Conservation (phyloP, 78 protist genomes). For the Planoprotostelium fungivorum region DNA sequence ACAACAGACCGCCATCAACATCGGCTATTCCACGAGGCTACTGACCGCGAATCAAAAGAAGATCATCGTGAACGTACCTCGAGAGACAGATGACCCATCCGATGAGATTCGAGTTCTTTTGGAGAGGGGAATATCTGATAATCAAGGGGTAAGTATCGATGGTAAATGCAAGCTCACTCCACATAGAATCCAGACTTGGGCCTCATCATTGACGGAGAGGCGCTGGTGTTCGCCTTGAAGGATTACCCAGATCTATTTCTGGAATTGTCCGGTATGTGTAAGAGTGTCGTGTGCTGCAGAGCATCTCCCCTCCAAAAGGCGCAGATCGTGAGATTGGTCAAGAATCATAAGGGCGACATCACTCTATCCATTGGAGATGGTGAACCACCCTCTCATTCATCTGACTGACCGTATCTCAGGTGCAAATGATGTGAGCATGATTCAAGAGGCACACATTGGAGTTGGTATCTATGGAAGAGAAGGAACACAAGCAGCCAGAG, state of each 20-base stretch:
- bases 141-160: not conserved
- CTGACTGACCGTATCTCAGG: not conserved
- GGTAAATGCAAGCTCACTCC: not conserved
- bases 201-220: conserved; percentile 48
- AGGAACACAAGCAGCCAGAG: conserved; percentile 87
- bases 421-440: conserved; percentile 55
- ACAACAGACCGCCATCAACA: conserved; percentile 85
- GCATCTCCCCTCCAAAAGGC: conserved; percentile 88
- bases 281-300: conserved; percentile 80
- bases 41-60: conserved; percentile 4
- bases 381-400: conserved; percentile 82
- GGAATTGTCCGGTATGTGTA: conserved; percentile 41
- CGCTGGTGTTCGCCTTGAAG: conserved; percentile 14
- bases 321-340: conserved; percentile 71
- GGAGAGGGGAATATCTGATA: not conserved
- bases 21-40: conserved; percentile 65
- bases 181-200: not conserved
- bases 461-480: conserved; percentile 89
- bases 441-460: conserved; percentile 77
- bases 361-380: conserved; percentile 90
- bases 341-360: conserved; percentile 4
- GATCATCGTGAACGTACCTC: conserved; percentile 6
- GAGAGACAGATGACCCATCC: not conserved
- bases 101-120: not conserved
- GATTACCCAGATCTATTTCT: conserved; percentile 43